phyloP scores from a whole-genome alignment of 768 basidiomycete species.

The Collybiopsis luxurians region DNA sequence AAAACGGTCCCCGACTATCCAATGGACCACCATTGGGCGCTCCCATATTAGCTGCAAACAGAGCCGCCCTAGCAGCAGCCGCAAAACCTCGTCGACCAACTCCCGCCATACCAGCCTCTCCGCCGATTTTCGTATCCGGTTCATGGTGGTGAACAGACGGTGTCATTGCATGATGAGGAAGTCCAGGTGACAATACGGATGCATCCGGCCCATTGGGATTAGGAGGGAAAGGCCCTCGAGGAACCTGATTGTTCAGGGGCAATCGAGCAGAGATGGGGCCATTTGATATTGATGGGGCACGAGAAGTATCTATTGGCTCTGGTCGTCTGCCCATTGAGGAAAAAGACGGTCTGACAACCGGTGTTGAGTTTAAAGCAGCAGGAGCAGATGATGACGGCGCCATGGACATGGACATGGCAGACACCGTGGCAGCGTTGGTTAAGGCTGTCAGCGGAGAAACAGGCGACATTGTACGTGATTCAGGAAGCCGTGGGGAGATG shows the following conservation, averaged over 20 bases:
- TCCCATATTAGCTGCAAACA: conserved; percentile 30
- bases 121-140: conserved; percentile 70
- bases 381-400: not conserved
- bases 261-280: conserved; percentile 10
- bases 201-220: conserved; percentile 10
- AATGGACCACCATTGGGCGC: not conserved
- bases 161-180: conserved; percentile 15
- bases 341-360: not conserved
- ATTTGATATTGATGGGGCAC: not conserved
- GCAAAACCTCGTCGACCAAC: conserved; percentile 85
- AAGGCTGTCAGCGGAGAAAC: not conserved
- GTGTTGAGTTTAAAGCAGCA: not conserved
- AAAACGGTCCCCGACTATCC: conserved; percentile 19
- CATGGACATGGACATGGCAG: not conserved
- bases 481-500: not conserved
- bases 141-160: conserved; percentile 25
- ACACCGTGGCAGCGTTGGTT: not conserved
- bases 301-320: not conserved
- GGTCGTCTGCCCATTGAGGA: not conserved
- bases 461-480: not conserved
- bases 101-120: conserved; percentile 86
- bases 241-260: not conserved
- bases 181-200: conserved; percentile 15
- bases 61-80: conserved; percentile 64
- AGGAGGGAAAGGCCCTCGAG: conserved; percentile 8